Conservation (phyloP, 768 basidiomycete species). For the Hygrocybe coccinea region DNA sequence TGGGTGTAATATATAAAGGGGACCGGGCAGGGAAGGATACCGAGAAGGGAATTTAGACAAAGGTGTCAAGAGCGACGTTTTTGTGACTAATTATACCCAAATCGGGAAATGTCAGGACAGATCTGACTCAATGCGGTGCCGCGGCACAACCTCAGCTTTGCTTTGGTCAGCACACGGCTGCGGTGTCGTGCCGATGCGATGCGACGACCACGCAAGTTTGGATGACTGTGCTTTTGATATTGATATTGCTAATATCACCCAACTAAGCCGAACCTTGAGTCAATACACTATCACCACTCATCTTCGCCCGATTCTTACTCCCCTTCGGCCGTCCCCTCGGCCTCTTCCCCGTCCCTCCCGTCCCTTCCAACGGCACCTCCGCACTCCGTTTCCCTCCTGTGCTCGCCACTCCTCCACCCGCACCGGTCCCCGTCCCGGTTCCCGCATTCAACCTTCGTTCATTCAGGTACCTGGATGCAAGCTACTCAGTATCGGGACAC, state of each 20-base stretch:
- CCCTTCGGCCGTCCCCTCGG: conserved; percentile 67
- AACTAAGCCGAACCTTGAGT: too few relatives aligned
- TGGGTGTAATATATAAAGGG: background rate
- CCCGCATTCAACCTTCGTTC: conserved; percentile 57
- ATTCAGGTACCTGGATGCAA: conserved; percentile 47
- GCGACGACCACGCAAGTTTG: background rate
- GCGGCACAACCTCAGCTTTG: too few relatives aligned
- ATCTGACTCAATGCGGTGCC: background rate
- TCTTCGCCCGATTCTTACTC: conserved; percentile 51
- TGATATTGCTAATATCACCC: too few relatives aligned
- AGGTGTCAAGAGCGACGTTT: background rate
- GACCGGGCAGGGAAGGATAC: background rate
- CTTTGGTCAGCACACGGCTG: background rate
- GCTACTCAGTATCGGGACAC: too few relatives aligned
- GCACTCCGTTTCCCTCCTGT: conserved; percentile 20
- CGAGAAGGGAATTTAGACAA: background rate
- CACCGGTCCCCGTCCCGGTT: background rate
- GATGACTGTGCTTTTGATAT: background rate
- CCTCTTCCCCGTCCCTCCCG: conserved; percentile 37
- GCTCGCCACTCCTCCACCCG: background rate
- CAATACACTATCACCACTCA: conserved; percentile 2
- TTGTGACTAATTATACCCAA: background rate
- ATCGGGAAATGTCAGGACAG: background rate
- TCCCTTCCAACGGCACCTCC: conserved; percentile 22
- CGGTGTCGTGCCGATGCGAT: background rate